Evolutionary conservation across 176 grass and related monocot genomes (phyloP).

Genomic region (Lolium multiflorum): DNA sequence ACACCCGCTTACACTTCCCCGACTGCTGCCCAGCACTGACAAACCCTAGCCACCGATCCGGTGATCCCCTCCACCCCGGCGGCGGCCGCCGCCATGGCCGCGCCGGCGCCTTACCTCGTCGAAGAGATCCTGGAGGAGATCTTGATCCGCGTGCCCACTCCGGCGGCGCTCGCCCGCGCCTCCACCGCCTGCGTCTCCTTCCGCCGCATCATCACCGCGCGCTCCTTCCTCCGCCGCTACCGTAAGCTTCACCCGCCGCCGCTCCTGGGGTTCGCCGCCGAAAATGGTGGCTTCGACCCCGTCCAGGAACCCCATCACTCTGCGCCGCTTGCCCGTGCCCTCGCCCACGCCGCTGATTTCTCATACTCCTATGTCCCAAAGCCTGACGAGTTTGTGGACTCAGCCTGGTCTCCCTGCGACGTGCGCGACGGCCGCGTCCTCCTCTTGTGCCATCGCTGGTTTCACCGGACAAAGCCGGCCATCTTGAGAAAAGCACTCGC

Average conservation of each 20-base stretch:
- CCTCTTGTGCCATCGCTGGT: neutral
- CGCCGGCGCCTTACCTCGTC: neutral
- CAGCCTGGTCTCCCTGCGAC: neutral
- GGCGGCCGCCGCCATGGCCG: neutral
- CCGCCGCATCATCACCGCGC: neutral
- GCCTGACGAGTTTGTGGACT: neutral
- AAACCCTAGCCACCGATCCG: no score
- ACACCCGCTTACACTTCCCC: no score
- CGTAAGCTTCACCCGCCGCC: neutral
- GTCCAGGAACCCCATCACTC: neutral
- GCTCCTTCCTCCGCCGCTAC: neutral
- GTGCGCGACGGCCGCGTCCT: neutral
- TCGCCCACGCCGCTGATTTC: neutral
- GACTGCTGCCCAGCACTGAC: no score
- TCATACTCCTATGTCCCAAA: neutral
- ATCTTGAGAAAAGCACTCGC: neutral
- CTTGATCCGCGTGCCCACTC: neutral
- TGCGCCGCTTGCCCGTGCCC: neutral
- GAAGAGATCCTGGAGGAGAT: constrained; percentile 12
- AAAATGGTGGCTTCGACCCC: neutral
- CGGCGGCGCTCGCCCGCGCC: neutral
- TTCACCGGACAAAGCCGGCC: no score
- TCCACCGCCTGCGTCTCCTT: neutral
- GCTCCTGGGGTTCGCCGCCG: neutral
- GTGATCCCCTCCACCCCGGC: no score